These are phyloP conservation scores for Microcyclospora pomicola DNA, from an alignment of 2,329 filamentous ascomycete genomes.

Conservation along the genomic window DNA sequence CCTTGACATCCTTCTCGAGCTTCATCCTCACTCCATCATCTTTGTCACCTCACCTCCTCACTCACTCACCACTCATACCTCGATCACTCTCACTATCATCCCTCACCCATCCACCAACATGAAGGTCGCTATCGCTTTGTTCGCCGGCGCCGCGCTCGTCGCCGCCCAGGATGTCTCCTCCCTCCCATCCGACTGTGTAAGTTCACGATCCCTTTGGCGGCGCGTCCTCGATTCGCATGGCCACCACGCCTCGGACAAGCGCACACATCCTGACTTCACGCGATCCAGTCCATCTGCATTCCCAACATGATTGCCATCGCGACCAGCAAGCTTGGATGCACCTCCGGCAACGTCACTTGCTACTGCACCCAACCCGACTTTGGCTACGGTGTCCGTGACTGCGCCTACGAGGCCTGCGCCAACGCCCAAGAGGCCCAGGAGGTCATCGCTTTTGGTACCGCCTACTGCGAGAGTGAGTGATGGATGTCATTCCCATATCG, in stretches of 20 bases:
- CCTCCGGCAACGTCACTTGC: constrained; percentile 19
- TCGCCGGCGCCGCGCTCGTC: constrained; percentile 20
- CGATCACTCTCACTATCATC: constrained; percentile 1
- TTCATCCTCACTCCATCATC: too few species aligned
- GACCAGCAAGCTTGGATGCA: constrained; percentile 18
- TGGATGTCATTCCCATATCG: background rate
- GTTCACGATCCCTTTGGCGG: constrained; percentile 4
- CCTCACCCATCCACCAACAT: constrained; percentile 11
- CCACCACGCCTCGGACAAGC: background rate
- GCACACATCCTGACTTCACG: too few species aligned
- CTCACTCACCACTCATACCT: background rate
- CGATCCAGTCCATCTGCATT: constrained; percentile 21
- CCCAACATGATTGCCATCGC: constrained; percentile 24
- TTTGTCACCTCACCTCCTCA: background rate
- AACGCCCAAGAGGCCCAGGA: constrained; percentile 11
- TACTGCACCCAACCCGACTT: constrained; percentile 24
- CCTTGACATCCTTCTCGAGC: too few species aligned
- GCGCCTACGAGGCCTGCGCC: constrained; percentile 23
- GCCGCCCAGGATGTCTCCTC: constrained; percentile 19
- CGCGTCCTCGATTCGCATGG: background rate
- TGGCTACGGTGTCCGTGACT: constrained; percentile 27
- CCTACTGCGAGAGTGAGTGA: constrained; percentile 20
- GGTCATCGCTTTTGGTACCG: constrained; percentile 22
- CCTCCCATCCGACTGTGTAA: constrained; percentile 24
- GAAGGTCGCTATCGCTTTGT: constrained; percentile 21